phyloP scores from a whole-genome alignment of 2,329 filamentous ascomycete species.

The Leptographium lundbergii region DNA sequence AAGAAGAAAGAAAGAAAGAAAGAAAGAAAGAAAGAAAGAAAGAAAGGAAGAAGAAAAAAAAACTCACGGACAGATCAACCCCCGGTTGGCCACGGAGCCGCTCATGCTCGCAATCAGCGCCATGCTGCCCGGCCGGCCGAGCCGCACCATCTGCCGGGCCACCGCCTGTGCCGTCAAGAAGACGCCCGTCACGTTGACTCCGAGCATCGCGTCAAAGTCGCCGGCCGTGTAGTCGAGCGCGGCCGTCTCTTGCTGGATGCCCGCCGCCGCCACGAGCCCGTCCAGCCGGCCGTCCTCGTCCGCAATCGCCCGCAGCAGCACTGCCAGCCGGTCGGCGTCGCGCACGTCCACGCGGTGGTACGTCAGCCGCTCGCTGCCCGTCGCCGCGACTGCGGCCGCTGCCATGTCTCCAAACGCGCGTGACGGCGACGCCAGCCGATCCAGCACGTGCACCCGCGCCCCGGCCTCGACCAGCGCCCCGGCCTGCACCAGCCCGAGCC shows the following conservation, averaged over 20 bases:
- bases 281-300: conserved; percentile 45
- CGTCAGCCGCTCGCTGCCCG: too few relatives aligned
- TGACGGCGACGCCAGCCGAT: conserved; percentile 20
- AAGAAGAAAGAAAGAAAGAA: neutral
- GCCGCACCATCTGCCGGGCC: conserved; percentile 49
- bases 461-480: conserved; percentile 72
- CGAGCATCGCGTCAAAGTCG: too few relatives aligned
- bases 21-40: neutral
- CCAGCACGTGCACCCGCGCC: conserved; percentile 53
- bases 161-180: too few relatives aligned
- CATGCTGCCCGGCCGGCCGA: conserved; percentile 45
- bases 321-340: conserved; percentile 54
- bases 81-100: conserved; percentile 51
- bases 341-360: conserved; percentile 76
- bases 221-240: too few relatives aligned
- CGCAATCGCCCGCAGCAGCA: conserved; percentile 55
- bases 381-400: too few relatives aligned
- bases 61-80: conserved; percentile 45
- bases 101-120: conserved; percentile 61
- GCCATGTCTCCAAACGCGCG: too few relatives aligned
- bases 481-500: conserved; percentile 64
- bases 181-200: too few relatives aligned
- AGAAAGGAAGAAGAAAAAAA: neutral
- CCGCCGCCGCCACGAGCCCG: too few relatives aligned
- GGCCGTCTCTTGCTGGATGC: too few relatives aligned